phyloP scores from a whole-genome alignment of 371 early-diverging fungal species.

The Smittium mucronatum region DNA sequence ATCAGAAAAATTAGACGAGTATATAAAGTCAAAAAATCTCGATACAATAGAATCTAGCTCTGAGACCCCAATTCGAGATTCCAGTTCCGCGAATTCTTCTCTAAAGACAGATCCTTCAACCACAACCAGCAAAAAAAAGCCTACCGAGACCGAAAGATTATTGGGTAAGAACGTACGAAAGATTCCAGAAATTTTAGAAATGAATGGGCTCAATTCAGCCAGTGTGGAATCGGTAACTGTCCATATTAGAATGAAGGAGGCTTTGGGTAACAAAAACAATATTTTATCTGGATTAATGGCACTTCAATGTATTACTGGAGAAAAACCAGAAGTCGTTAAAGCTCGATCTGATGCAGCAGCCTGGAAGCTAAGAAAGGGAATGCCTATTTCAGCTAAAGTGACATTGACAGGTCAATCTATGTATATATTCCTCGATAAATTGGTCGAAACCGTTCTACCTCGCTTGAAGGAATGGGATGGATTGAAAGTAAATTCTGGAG shows the following conservation, averaged over 20 bases:
- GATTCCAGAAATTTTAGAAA: conserved; percentile 14
- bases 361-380: conserved; percentile 71
- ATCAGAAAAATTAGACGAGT: conserved; percentile 15
- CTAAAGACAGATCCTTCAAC: conserved; percentile 14
- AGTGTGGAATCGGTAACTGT: conserved; percentile 25
- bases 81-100: neutral
- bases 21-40: conserved; percentile 9
- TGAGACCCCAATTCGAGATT: neutral
- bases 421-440: conserved; percentile 89
- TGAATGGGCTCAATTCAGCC: conserved; percentile 23
- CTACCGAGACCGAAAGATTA: conserved; percentile 9
- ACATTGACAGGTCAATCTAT: conserved; percentile 69
- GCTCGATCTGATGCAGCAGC: conserved; percentile 66
- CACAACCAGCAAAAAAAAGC: conserved; percentile 22
- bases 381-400: conserved; percentile 79
- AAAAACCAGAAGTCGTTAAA: conserved; percentile 64
- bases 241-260: conserved; percentile 47
- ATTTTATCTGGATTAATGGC: conserved; percentile 82
- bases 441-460: conserved; percentile 85
- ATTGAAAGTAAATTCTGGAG: conserved; percentile 55
- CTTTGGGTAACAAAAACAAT: conserved; percentile 74
- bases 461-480: conserved; percentile 87
- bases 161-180: conserved; percentile 15
- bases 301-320: conserved; percentile 77
- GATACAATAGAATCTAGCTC: neutral